Percentiles rank a stretch among this genome's conserved stretches.
These are phyloP conservation scores for Penstemon eatonii DNA, from an alignment of 257 asterid genomes.

Conservation along the genomic window DNA sequence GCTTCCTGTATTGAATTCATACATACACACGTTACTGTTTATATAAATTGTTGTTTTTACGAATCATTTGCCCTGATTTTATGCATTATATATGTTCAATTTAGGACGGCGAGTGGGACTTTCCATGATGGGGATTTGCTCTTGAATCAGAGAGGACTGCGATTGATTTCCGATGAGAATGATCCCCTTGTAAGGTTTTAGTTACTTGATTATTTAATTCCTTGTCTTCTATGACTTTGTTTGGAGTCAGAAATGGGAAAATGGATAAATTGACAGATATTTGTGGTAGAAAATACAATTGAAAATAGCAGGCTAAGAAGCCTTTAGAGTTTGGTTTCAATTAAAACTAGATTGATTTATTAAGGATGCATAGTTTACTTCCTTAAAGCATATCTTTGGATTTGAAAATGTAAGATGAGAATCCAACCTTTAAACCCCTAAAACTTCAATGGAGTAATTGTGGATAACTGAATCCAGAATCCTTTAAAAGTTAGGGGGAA, in stretches of 20 bases:
- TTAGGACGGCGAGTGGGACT: slow-evolving; percentile 95
- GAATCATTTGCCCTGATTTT: not conserved
- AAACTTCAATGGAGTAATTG: not conserved
- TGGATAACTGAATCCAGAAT: not conserved
- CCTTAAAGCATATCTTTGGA: not conserved
- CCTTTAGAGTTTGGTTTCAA: too few relatives aligned
- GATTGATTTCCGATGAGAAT: slow-evolving; percentile 66
- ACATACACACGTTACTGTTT: not conserved
- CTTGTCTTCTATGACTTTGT: too few relatives aligned
- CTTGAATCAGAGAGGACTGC: slow-evolving; percentile 80
- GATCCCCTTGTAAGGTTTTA: slow-evolving; percentile 52
- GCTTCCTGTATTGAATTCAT: slow-evolving; percentile 48
- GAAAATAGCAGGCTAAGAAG: too few relatives aligned
- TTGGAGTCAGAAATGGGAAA: too few relatives aligned
- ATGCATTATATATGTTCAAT: slow-evolving; percentile 20
- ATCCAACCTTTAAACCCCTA: slow-evolving; percentile 7
- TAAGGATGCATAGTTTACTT: not conserved
- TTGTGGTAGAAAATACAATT: too few relatives aligned
- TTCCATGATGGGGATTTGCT: slow-evolving; percentile 90
- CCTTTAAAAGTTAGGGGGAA: not conserved
- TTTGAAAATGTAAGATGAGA: not conserved
- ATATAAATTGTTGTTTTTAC: not conserved
- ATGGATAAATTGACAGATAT: too few relatives aligned
- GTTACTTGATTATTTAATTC: not conserved
- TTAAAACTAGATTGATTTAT: not conserved